These are phyloP conservation scores for Talaromyces proteolyticus DNA, from an alignment of 495 filamentous ascomycete species.

Conservation along the genomic window DNA sequence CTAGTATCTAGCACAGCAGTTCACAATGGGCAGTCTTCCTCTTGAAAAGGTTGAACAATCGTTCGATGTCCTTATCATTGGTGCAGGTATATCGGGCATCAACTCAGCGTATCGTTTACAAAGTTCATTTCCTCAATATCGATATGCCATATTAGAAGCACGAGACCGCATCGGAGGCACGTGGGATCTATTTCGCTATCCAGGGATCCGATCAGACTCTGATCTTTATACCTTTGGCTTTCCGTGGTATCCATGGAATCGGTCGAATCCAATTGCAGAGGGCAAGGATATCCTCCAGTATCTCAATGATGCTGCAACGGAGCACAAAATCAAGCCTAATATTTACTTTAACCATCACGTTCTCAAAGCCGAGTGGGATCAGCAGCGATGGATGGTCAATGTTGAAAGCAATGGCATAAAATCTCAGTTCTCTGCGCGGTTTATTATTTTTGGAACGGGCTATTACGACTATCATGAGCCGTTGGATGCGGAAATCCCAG, in stretches of 20 bases:
- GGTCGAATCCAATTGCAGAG: conserved; percentile 44
- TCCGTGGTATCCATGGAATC: conserved; percentile 53
- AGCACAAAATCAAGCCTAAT: conserved; percentile 48
- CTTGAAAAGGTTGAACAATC: too few species aligned
- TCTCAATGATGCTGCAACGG: conserved; percentile 42
- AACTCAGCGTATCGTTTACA: conserved; percentile 60
- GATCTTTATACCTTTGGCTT: conserved; percentile 55
- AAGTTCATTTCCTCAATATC: conserved; percentile 37
- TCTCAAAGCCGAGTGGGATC: conserved; percentile 35
- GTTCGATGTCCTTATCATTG: conserved; percentile 57
- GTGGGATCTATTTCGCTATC: conserved; percentile 58
- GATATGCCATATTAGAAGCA: conserved; percentile 48
- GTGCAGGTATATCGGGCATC: conserved; percentile 61
- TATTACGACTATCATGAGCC: conserved; percentile 13
- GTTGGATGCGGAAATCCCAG: conserved; percentile 26
- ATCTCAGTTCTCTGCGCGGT: conserved; percentile 31
- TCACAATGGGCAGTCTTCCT: too few species aligned
- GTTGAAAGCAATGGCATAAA: background rate
- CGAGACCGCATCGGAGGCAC: conserved; percentile 52
- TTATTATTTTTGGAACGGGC: conserved; percentile 58
- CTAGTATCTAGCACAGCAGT: too few species aligned
- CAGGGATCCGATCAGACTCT: conserved; percentile 53
- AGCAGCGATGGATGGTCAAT: conserved; percentile 45
- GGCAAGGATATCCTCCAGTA: conserved; percentile 48
- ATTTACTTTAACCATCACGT: conserved; percentile 53